phyloP scores from a whole-genome alignment of 108 stramenopile genomes.

The Nitzschia inconspicua region DNA sequence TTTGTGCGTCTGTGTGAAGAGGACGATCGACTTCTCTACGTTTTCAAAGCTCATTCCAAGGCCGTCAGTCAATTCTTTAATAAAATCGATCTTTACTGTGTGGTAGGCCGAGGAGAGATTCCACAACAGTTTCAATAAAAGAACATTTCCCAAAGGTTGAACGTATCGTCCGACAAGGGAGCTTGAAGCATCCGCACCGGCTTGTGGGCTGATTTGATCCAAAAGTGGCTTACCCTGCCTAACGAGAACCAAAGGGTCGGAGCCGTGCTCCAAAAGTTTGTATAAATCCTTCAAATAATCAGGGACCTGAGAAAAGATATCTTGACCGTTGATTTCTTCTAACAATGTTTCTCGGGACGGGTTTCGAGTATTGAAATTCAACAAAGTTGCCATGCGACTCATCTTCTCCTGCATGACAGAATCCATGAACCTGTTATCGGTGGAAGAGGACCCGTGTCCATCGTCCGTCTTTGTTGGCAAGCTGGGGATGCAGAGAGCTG shows the following conservation, averaged over 20 bases:
- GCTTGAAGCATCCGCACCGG: constrained; percentile 36
- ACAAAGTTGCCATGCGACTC: constrained; percentile 91
- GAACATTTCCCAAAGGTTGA: constrained; percentile 58
- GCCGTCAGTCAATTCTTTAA: constrained; percentile 70
- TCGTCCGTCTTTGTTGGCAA: constrained; percentile 23
- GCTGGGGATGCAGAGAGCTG: constrained; percentile 88
- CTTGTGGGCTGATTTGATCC: constrained; percentile 43
- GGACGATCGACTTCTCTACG: constrained; percentile 88
- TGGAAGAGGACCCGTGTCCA: constrained; percentile 38
- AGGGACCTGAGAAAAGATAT: constrained; percentile 74
- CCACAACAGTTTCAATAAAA: constrained; percentile 82
- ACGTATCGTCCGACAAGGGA: constrained; percentile 64
- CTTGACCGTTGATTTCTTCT: constrained; percentile 63
- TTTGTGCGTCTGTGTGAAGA: constrained; percentile 64
- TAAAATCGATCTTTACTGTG: constrained; percentile 84
- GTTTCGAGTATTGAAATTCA: constrained; percentile 88
- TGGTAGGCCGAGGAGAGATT: constrained; percentile 87
- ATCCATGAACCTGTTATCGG: constrained; percentile 46
- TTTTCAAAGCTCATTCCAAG: constrained; percentile 83
- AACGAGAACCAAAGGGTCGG: constrained; percentile 77
- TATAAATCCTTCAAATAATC: constrained; percentile 76
- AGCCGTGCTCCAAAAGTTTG: constrained; percentile 71
- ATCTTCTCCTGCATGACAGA: constrained; percentile 89
- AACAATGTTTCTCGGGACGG: constrained; percentile 89
- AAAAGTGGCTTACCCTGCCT: constrained; percentile 67